A percentile compares a stretch with the other conserved stretches of the same genome.
Conservation (phyloP, 169 alveolate genomes). For the Cryptosporidium sp. region DNA sequence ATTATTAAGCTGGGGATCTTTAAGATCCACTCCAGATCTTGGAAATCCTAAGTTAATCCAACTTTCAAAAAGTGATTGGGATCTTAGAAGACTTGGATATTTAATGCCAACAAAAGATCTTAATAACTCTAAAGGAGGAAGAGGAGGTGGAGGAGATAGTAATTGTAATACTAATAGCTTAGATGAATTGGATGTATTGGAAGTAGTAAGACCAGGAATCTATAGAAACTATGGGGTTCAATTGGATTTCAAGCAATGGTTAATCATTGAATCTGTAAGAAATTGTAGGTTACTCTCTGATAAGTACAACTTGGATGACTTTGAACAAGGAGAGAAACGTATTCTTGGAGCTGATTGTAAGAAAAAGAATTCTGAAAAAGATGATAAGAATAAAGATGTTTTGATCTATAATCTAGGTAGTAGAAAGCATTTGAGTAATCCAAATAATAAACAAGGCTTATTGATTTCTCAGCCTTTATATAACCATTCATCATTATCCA, state of each 20-base stretch:
- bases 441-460: not conserved
- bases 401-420: constrained; percentile 22
- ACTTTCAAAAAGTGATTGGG: constrained; percentile 68
- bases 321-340: not conserved
- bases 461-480: constrained; percentile 35
- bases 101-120: not conserved
- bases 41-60: constrained; percentile 46
- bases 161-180: not conserved
- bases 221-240: constrained; percentile 56
- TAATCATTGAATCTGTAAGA: constrained; percentile 52
- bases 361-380: not conserved
- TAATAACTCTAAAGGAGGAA: not conserved
- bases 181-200: constrained; percentile 31
- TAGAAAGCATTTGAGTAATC: constrained; percentile 10
- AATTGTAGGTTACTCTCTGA: constrained; percentile 41
- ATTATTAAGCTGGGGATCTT: constrained; percentile 47
- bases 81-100: constrained; percentile 22
- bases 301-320: constrained; percentile 28
- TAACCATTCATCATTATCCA: constrained; percentile 53
- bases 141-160: not conserved
- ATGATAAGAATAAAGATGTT: not conserved
- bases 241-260: constrained; percentile 59
- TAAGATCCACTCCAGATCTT: constrained; percentile 27
- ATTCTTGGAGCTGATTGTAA: not conserved
- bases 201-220: constrained; percentile 53